These are phyloP conservation scores for Dentiscutata heterogama DNA, from an alignment of 371 early-diverging fungal genomes.

Conservation along the genomic window DNA sequence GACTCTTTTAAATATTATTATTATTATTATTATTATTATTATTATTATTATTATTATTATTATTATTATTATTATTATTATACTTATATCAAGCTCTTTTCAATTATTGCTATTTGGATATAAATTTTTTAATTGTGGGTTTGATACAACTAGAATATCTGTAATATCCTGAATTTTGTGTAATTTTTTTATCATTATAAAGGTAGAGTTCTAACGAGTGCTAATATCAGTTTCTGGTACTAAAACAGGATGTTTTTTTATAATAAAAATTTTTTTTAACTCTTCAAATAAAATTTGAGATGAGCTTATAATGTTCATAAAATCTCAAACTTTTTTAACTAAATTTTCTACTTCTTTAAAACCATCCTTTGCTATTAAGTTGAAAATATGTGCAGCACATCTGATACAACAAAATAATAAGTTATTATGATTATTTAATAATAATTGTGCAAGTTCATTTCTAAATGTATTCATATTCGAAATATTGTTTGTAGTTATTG, in stretches of 20 bases:
- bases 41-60: too few relatives aligned
- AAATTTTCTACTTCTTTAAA: neutral
- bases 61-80: too few relatives aligned
- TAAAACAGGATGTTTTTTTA: neutral
- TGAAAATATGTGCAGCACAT: neutral
- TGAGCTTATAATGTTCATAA: neutral
- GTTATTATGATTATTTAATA: neutral
- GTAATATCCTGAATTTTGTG: neutral
- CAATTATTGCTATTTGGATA: neutral
- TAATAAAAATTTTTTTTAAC: neutral
- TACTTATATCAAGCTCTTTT: neutral
- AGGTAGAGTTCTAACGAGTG: slow-evolving; percentile 31
- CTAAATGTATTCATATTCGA: neutral
- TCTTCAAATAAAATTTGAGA: neutral
- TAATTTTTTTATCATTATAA: slow-evolving; percentile 15
- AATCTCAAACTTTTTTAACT: neutral
- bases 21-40: too few relatives aligned
- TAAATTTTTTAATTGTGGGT: neutral
- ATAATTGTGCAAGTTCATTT: neutral
- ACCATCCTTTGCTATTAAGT: neutral
- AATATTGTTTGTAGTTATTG: neutral
- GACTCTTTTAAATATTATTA: too few relatives aligned
- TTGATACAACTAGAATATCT: neutral
- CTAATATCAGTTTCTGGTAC: slow-evolving; percentile 13
- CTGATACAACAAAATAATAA: neutral